Conservation (phyloP, 306 rosid genomes). For the Urtica urens region DNA sequence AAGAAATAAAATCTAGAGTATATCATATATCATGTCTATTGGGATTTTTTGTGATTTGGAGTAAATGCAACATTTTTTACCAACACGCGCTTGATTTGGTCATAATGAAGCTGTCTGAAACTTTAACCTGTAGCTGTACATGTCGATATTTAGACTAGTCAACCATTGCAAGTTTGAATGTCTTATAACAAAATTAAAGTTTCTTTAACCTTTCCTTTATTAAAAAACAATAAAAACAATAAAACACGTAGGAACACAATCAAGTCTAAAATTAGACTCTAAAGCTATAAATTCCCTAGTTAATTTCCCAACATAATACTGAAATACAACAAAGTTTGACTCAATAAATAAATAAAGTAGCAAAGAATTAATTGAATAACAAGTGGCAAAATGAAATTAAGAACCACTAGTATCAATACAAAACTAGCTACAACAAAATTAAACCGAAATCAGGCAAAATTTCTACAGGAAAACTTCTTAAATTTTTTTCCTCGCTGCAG, state of each 20-base stretch:
- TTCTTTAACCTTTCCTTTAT: background rate
- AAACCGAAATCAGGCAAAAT: slow-evolving; percentile 28
- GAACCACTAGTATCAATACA: no score
- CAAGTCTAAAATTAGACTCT: background rate
- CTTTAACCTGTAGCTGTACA: background rate
- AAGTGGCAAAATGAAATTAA: slow-evolving; percentile 5
- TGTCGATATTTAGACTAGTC: background rate
- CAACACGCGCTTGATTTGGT: slow-evolving; percentile 1
- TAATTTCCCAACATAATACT: slow-evolving; percentile 10
- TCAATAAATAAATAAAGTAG: slow-evolving; percentile 7
- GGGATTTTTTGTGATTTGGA: background rate
- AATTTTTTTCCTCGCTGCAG: slow-evolving; percentile 32
- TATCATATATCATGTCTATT: background rate
- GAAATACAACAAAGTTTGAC: slow-evolving; percentile 15
- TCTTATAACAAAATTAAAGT: background rate
- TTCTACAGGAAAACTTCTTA: slow-evolving; percentile 31
- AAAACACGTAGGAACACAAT: background rate
- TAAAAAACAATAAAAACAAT: background rate
- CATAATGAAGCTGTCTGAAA: background rate
- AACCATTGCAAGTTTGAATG: background rate
- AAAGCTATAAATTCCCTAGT: slow-evolving; percentile 12
- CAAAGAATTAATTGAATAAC: slow-evolving; percentile 61
- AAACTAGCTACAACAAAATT: no score
- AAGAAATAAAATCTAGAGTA: background rate
- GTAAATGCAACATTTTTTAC: background rate